phyloP scores from a whole-genome alignment of 2,329 filamentous ascomycete genomes.

The Pseudopithomyces maydicus region DNA sequence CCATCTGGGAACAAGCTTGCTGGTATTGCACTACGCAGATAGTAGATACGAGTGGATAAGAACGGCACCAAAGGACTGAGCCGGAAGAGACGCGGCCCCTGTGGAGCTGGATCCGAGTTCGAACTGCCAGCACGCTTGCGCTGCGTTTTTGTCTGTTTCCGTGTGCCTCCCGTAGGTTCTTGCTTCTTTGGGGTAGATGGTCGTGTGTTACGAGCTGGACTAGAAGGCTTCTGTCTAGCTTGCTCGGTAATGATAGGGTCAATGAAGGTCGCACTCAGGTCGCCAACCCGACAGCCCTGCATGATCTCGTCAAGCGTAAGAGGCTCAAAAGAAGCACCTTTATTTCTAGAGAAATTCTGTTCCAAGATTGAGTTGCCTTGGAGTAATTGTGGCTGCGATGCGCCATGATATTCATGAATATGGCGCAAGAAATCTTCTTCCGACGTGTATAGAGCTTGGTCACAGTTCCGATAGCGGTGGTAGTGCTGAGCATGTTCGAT shows the following conservation, averaged over 20 bases:
- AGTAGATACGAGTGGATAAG: slow-evolving; percentile 40
- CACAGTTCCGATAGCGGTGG: slow-evolving; percentile 39
- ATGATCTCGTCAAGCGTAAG: slow-evolving; percentile 40
- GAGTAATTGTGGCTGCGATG: slow-evolving; percentile 31
- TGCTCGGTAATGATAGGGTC: slow-evolving; percentile 28
- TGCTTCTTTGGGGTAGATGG: slow-evolving; percentile 17
- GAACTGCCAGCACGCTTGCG: slow-evolving; percentile 26
- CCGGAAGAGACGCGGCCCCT: slow-evolving; percentile 38
- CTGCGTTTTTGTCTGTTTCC: slow-evolving; percentile 16
- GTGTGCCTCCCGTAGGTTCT: slow-evolving; percentile 6
- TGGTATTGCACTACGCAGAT: slow-evolving; percentile 28
- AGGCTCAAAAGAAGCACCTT: slow-evolving; percentile 42
- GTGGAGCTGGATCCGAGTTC: slow-evolving; percentile 17
- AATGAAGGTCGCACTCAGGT: slow-evolving; percentile 28
- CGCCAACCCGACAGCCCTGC: slow-evolving; percentile 31
- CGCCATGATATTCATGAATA: slow-evolving; percentile 39
- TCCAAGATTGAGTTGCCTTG: slow-evolving; percentile 35
- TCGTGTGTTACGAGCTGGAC: slow-evolving; percentile 14
- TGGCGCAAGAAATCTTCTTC: slow-evolving; percentile 42
- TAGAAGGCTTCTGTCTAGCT: slow-evolving; percentile 3
- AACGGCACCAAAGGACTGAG: slow-evolving; percentile 38
- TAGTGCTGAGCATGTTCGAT: slow-evolving; percentile 40
- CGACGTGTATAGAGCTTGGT: slow-evolving; percentile 40
- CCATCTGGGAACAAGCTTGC: slow-evolving; percentile 26
- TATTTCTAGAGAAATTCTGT: slow-evolving; percentile 42